A percentile compares a stretch with the other conserved stretches of the same genome.
Evolutionary conservation across 768 basidiomycete species (phyloP).

Genomic region (Boletales sp.): DNA sequence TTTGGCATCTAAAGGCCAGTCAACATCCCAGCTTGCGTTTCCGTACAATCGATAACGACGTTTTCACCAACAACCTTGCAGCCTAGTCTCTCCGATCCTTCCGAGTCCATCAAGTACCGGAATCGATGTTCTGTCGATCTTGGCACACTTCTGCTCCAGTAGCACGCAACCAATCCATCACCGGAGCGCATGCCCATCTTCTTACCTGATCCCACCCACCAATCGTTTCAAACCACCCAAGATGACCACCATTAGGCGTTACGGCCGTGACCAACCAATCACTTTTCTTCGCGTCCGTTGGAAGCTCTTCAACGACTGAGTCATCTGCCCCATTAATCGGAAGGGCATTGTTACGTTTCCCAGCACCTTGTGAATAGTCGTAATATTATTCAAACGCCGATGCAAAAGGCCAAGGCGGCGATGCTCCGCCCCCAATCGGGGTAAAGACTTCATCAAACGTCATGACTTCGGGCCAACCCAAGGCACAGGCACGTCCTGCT

Average conservation of each 20-base stretch:
- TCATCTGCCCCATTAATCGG: conserved; percentile 74
- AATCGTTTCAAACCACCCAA: conserved; percentile 76
- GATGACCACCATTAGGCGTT: conserved; percentile 68
- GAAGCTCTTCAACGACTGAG: conserved; percentile 65
- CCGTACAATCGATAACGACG: conserved; percentile 45
- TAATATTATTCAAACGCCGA: conserved; percentile 48
- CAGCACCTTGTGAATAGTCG: conserved; percentile 51
- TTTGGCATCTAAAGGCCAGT: conserved; percentile 50
- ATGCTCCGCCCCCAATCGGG: conserved; percentile 63
- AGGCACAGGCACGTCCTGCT: conserved; percentile 38
- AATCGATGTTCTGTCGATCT: conserved; percentile 38
- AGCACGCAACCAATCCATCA: conserved; percentile 67
- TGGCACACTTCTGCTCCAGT: conserved; percentile 50
- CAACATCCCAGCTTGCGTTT: conserved; percentile 50
- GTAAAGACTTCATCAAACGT: conserved; percentile 64
- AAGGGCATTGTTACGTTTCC: conserved; percentile 64
- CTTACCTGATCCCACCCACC: conserved; percentile 28
- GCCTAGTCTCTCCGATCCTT: conserved; percentile 52
- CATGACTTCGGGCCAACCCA: conserved; percentile 52
- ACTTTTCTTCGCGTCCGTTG: conserved; percentile 52
- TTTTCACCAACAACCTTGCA: conserved; percentile 56
- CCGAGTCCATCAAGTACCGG: conserved; percentile 61
- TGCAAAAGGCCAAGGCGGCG: conserved; percentile 50
- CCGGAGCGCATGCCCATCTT: conserved; percentile 69
- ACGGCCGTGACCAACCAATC: conserved; percentile 55